Conservation (phyloP, 2,329 filamentous ascomycete genomes). For the Sclerotinia minor region DNA sequence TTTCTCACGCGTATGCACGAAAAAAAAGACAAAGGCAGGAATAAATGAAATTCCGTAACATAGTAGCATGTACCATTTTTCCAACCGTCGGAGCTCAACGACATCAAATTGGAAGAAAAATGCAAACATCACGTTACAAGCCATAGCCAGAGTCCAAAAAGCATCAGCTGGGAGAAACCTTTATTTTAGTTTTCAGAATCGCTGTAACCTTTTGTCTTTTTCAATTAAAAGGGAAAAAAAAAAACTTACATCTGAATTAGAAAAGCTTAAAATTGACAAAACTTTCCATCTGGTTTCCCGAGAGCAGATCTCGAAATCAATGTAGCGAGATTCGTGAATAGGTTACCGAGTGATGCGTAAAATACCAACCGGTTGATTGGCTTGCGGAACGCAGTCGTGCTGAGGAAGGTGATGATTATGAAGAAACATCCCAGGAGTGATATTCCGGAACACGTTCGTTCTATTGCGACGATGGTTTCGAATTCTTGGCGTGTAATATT, state of each 20-base stretch:
- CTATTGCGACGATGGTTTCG: not conserved
- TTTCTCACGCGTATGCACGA: conserved; percentile 54
- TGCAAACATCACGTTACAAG: conserved; percentile 78
- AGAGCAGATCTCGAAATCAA: conserved; percentile 44
- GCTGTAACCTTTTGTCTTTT: not conserved
- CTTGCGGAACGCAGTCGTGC: conserved; percentile 52
- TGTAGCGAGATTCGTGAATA: conserved; percentile 56
- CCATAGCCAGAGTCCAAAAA: conserved; percentile 79
- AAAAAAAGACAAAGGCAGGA: conserved; percentile 66
- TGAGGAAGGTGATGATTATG: conserved; percentile 53
- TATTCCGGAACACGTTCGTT: conserved; percentile 48
- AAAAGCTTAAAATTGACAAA: conserved; percentile 72
- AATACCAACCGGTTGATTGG: conserved; percentile 61
- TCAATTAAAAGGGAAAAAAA: not conserved
- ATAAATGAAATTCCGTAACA: conserved; percentile 76
- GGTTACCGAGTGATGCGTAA: conserved; percentile 58
- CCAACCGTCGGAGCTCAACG: conserved; percentile 62
- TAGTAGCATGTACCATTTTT: conserved; percentile 66
- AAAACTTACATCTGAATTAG: conserved; percentile 74
- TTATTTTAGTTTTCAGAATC: conserved; percentile 1
- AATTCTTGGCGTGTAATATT: conserved; percentile 1
- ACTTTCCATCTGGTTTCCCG: conserved; percentile 29
- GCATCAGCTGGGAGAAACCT: conserved; percentile 80
- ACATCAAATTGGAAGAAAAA: conserved; percentile 75
- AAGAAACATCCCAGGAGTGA: conserved; percentile 54